Percentiles rank a stretch among this genome's conserved stretches.
phyloP scores from a whole-genome alignment of 352 stramenopile genomes.

The Phytophthora macrochlamydospora region DNA sequence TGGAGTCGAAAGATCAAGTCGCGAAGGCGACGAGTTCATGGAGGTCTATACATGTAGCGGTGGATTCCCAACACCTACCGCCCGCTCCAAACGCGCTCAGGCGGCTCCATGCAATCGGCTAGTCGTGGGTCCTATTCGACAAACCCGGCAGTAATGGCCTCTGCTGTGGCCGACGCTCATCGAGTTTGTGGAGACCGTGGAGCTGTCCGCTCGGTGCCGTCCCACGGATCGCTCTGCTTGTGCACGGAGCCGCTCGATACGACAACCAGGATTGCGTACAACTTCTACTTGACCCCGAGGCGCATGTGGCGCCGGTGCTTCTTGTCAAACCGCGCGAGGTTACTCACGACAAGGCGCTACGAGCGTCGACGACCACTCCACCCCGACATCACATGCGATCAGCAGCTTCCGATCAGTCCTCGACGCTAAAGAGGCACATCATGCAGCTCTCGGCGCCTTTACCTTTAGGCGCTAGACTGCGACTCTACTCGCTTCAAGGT shows the following conservation, averaged over 20 bases:
- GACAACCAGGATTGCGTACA: conserved; percentile 17
- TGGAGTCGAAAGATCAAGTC: too few relatives aligned
- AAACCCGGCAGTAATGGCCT: neutral
- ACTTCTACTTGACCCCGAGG: conserved; percentile 7
- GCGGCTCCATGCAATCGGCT: neutral
- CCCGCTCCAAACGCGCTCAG: too few relatives aligned
- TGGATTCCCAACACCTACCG: too few relatives aligned
- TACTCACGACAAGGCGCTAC: conserved; percentile 5
- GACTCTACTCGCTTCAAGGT: conserved; percentile 15
- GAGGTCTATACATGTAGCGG: too few relatives aligned
- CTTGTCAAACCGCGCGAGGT: conserved; percentile 5
- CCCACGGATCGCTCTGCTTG: conserved; percentile 1
- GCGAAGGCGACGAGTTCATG: too few relatives aligned
- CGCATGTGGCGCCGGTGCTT: neutral
- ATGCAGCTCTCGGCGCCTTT: conserved; percentile 15
- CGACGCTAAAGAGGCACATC: conserved; percentile 15
- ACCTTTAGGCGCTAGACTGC: conserved; percentile 25
- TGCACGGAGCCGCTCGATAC: conserved; percentile 21
- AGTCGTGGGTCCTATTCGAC: neutral
- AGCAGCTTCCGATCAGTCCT: neutral
- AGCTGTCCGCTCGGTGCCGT: neutral
- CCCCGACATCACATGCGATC: neutral
- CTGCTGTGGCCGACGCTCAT: neutral
- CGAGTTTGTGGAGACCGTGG: neutral
- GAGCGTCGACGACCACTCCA: neutral